Conservation (phyloP, 768 basidiomycete genomes). For the Auriscalpium vulgare region DNA sequence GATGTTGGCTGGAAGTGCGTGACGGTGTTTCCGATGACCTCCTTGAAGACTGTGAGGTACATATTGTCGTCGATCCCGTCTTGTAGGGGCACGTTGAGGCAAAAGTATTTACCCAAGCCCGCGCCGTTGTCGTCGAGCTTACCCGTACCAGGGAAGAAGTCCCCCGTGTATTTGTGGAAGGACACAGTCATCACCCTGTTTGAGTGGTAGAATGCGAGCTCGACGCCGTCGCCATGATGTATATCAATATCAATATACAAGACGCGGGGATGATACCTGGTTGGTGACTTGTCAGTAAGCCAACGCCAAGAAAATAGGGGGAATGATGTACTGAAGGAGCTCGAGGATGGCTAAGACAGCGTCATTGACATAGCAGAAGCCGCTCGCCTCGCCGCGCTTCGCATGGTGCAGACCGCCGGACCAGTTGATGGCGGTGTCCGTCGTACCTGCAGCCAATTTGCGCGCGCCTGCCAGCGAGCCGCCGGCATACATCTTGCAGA, state of each 20-base stretch:
- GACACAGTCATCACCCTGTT: slow-evolving; percentile 99
- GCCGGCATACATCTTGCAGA: slow-evolving; percentile 90
- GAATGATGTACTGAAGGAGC: slow-evolving; percentile 41
- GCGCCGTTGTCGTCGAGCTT: slow-evolving; percentile 89
- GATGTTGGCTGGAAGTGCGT: slow-evolving; percentile 79
- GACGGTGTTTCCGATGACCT: slow-evolving; percentile 91
- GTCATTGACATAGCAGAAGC: slow-evolving; percentile 98
- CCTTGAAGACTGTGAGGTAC: slow-evolving; percentile 93
- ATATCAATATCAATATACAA: slow-evolving; percentile 99
- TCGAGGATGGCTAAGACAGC: slow-evolving; percentile 93
- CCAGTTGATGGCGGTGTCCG: slow-evolving; percentile 99
- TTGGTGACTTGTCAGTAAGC: background rate
- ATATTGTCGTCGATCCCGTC: slow-evolving; percentile 98
- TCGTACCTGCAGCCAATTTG: slow-evolving; percentile 74
- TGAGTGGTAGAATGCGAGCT: slow-evolving; percentile 95
- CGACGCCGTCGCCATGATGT: slow-evolving; percentile 97
- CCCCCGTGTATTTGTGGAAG: slow-evolving; percentile 98
- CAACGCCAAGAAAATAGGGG: background rate
- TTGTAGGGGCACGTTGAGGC: slow-evolving; percentile 87
- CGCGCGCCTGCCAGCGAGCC: slow-evolving; percentile 86
- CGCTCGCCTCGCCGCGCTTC: slow-evolving; percentile 95
- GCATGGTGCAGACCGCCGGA: slow-evolving; percentile 97
- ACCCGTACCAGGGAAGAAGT: slow-evolving; percentile 97
- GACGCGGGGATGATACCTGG: slow-evolving; percentile 86
- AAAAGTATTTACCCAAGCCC: slow-evolving; percentile 89